Evolutionary conservation across 176 grass and related monocot genomes (phyloP), one percentile per base, ranked within the genome.

Genomic region (Triticum dicoccoides): DNA sequence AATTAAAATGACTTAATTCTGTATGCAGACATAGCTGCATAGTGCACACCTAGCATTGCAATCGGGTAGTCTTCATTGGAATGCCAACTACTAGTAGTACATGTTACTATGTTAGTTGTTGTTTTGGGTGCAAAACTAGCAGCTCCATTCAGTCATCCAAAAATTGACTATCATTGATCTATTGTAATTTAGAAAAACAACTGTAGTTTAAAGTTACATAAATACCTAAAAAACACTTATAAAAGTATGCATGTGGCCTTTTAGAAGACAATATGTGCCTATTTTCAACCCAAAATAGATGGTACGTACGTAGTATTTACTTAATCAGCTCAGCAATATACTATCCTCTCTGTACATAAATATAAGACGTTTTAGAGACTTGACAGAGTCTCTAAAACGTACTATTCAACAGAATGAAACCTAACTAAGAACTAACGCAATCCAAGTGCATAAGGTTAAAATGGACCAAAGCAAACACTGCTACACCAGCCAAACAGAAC

Each of bases 41-140:
- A 66, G 10, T 67, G 61, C 73, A 15, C 9, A 27, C 41, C 29
- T 24, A 70, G 71, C 25, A 77, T 68, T 69, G 69, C 61, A 49
- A 73, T 79, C 44, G n/a, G 24, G 58, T 42, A 29, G 23, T 64
- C 65, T 73, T 73, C 18, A 76, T 12, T 91, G 47, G 58, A 52
- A 70, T 82, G 54, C 54, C 25, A 65, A 41, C 17, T 35, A 54
- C 33, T 69, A 38, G 65, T 18, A 69, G 17, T 69, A 4, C 67
- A 38, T 54, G 51, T 54, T 49, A 14, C 12, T 14, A 49, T 66
- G 64, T 33, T 66, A 1, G 69, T n/a, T 47, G 18, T 23, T 35
- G 1, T 24, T 4, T 88, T 38, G 11, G 67, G 30, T 73, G 21
- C 34, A 12, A 54, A 27, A 9, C 42, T 25, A 52, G 3, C 42